A percentile compares a stretch with the other conserved stretches of the same genome.
Conservation (phyloP, 768 basidiomycete genomes). For the Candolleomyces eurysporus region DNA sequence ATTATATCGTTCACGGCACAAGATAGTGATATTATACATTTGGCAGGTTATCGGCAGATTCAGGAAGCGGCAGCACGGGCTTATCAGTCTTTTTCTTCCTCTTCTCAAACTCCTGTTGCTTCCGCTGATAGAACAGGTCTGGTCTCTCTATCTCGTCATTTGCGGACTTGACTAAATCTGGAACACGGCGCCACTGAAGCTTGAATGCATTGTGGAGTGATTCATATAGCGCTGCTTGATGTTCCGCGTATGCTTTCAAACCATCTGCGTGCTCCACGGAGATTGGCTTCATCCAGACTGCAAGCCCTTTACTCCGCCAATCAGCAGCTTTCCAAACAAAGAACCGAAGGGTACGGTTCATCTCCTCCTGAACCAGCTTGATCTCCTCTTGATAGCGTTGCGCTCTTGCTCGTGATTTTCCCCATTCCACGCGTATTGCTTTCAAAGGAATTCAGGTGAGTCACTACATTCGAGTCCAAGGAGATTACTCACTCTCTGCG, state of each 20-base stretch:
- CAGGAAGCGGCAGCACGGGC: too few relatives aligned
- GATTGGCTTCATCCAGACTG: background rate
- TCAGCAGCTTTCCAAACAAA: slow-evolving; percentile 10
- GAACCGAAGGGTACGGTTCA: slow-evolving; percentile 8
- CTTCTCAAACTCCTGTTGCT: background rate
- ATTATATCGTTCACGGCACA: too few relatives aligned
- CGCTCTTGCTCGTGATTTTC: background rate
- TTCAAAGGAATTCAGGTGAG: background rate
- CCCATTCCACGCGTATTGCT: background rate
- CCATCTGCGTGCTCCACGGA: background rate
- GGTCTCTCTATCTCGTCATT: background rate
- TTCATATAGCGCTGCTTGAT: background rate
- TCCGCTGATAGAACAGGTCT: background rate
- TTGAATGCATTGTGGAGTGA: background rate
- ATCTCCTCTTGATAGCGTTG: slow-evolving; percentile 10
- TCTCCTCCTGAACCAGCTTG: slow-evolving; percentile 15
- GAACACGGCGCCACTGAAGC: background rate
- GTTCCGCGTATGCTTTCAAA: background rate
- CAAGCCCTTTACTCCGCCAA: background rate
- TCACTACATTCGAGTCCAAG: too few relatives aligned
- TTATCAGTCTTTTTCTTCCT: too few relatives aligned
- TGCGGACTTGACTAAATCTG: background rate
- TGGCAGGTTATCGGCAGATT: too few relatives aligned
- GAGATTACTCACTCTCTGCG: background rate
- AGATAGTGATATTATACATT: too few relatives aligned